Evolutionary conservation across 2,329 filamentous ascomycete genomes (phyloP).

Genomic region (Clarireedia paspali): DNA sequence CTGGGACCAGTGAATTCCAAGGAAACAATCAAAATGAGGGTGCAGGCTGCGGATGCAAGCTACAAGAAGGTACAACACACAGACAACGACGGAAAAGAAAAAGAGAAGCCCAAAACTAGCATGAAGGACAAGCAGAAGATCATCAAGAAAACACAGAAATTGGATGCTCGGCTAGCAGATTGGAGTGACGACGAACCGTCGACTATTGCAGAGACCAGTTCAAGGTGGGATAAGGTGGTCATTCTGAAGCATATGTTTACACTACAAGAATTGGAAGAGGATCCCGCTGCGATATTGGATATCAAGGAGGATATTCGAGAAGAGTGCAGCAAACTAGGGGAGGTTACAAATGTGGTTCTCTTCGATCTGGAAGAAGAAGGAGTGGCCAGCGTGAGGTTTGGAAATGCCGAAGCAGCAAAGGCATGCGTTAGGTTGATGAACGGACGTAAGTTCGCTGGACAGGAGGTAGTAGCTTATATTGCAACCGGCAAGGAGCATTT

Average conservation of each 20-base stretch:
- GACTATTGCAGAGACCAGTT: slow-evolving; percentile 45
- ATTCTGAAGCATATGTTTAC: slow-evolving; percentile 94
- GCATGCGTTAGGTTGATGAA: slow-evolving; percentile 70
- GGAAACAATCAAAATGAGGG: slow-evolving; percentile 59
- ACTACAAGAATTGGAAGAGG: slow-evolving; percentile 73
- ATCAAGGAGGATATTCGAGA: slow-evolving; percentile 93
- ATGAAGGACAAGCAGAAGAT: slow-evolving; percentile 78
- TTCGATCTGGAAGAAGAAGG: slow-evolving; percentile 83
- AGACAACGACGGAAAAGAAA: slow-evolving; percentile 33
- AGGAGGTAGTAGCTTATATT: slow-evolving; percentile 63
- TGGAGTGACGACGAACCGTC: slow-evolving; percentile 87
- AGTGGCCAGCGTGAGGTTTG: slow-evolving; percentile 78
- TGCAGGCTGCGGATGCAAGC: slow-evolving; percentile 78
- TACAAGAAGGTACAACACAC: slow-evolving; percentile 83
- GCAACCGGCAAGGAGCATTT: slow-evolving; percentile 67
- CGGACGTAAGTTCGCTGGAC: slow-evolving; percentile 70
- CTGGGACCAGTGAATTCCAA: slow-evolving; percentile 39
- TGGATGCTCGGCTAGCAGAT: slow-evolving; percentile 86
- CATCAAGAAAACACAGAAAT: slow-evolving; percentile 82
- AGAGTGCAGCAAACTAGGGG: slow-evolving; percentile 78
- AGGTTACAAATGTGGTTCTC: slow-evolving; percentile 83
- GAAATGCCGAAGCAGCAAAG: slow-evolving; percentile 59
- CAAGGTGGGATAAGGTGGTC: slow-evolving; percentile 69
- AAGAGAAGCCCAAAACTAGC: slow-evolving; percentile 41
- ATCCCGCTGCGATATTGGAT: slow-evolving; percentile 73